Evolutionary conservation across 306 rosid species (phyloP).

Genomic region (Urtica urens): DNA sequence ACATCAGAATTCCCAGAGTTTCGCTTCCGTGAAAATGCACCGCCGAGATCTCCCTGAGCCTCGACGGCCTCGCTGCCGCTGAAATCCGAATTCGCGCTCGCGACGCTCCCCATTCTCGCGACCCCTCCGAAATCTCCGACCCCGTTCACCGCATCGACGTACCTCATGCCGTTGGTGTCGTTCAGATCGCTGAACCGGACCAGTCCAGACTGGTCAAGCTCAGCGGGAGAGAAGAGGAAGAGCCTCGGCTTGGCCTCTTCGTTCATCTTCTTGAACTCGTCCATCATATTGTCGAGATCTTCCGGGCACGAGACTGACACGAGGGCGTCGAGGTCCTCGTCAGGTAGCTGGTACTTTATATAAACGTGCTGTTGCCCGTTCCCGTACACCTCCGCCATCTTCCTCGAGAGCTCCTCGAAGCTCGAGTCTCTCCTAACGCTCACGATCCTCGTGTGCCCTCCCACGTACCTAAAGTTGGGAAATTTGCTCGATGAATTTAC

Average conservation of each 20-base stretch:
- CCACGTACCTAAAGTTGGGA: too few relatives aligned
- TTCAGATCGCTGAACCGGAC: slow-evolving; percentile 34
- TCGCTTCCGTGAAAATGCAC: slow-evolving; percentile 31
- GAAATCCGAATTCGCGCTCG: slow-evolving; percentile 75
- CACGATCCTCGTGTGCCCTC: slow-evolving; percentile 83
- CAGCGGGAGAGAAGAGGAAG: slow-evolving; percentile 60
- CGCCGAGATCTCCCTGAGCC: slow-evolving; percentile 37
- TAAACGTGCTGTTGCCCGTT: slow-evolving; percentile 61
- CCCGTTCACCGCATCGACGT: slow-evolving; percentile 79
- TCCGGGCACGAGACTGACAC: slow-evolving; percentile 72
- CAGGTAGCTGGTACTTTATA: slow-evolving; percentile 83
- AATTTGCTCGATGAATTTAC: too few relatives aligned
- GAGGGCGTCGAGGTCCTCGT: slow-evolving; percentile 87
- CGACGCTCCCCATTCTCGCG: slow-evolving; percentile 60
- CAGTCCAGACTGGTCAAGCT: slow-evolving; percentile 38
- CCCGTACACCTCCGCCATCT: slow-evolving; percentile 61
- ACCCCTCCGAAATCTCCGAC: slow-evolving; percentile 38
- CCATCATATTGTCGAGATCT: slow-evolving; percentile 91
- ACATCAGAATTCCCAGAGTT: slow-evolving; percentile 32
- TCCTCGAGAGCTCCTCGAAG: slow-evolving; percentile 48
- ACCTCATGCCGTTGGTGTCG: slow-evolving; percentile 52
- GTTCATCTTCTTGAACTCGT: slow-evolving; percentile 65
- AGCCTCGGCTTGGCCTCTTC: slow-evolving; percentile 67
- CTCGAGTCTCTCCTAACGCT: slow-evolving; percentile 60
- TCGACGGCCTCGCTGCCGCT: slow-evolving; percentile 52